These are phyloP conservation scores for Kalanchoe fedtschenkoi DNA, from an alignment of 164 flowering plant genomes.

Conservation along the genomic window DNA sequence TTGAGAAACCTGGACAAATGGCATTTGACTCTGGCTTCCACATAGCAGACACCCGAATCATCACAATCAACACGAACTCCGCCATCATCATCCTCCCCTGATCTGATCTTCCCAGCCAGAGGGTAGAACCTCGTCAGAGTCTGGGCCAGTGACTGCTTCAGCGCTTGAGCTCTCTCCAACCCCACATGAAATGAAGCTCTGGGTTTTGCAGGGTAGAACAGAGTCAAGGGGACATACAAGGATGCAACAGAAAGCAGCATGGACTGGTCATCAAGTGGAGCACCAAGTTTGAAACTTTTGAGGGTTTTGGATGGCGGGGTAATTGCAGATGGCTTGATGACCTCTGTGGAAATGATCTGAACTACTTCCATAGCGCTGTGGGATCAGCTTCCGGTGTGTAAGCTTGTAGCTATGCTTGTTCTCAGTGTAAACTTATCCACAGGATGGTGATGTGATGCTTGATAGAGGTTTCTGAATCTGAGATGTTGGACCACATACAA, in stretches of 20 bases:
- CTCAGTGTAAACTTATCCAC: constrained; percentile 1
- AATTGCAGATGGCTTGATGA: background rate
- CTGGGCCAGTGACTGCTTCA: constrained; percentile 17
- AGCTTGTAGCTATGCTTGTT: background rate
- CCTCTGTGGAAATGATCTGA: background rate
- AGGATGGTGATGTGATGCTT: background rate
- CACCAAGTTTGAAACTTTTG: constrained; percentile 4
- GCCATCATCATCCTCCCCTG: background rate
- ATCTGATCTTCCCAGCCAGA: constrained; percentile 25
- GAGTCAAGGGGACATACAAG: background rate
- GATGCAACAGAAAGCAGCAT: background rate
- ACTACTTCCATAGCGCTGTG: background rate
- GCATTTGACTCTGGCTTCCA: constrained; percentile 16
- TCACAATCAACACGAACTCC: constrained; percentile 15
- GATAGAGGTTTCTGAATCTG: background rate
- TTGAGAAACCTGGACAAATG: constrained; percentile 14
- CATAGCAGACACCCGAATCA: constrained; percentile 19
- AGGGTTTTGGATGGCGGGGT: background rate
- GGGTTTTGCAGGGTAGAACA: constrained; percentile 4
- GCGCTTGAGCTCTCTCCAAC: background rate
- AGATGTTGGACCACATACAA: background rate
- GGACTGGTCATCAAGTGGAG: background rate
- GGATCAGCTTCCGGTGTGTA: too few relatives aligned
- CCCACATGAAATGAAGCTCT: background rate
- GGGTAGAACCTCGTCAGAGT: constrained; percentile 25